A percentile compares a stretch with the other conserved stretches of the same genome.
Conservation (phyloP, 768 basidiomycete genomes). For the Macrolepiota fuliginosa region DNA sequence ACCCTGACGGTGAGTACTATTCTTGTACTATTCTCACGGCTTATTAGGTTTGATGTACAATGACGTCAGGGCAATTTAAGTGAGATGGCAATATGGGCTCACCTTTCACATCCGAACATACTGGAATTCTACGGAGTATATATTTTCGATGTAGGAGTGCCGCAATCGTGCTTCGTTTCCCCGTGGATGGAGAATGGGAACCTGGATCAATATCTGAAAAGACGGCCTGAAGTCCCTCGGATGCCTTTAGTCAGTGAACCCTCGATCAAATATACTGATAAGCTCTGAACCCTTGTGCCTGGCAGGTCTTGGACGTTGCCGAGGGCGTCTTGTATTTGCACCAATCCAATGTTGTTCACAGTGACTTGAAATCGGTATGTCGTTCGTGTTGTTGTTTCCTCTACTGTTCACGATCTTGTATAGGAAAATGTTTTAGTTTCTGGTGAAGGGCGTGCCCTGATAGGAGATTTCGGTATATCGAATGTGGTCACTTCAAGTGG, state of each 20-base stretch:
- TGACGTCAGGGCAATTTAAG: neutral
- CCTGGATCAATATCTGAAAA: constrained; percentile 14
- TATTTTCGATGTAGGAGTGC: neutral
- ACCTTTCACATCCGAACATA: constrained; percentile 32
- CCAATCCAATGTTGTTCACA: neutral
- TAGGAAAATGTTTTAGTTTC: neutral
- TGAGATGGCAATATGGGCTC: constrained; percentile 33
- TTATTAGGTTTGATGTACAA: neutral
- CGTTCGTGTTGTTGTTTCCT: neutral
- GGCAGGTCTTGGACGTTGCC: neutral
- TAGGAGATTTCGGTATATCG: neutral
- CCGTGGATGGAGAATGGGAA: constrained; percentile 21
- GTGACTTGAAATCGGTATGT: neutral
- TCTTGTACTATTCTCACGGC: neutral
- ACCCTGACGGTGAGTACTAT: neutral
- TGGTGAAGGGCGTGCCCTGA: neutral
- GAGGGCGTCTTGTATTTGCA: neutral
- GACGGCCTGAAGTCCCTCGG: constrained; percentile 10
- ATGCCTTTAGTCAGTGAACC: constrained; percentile 12
- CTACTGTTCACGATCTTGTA: neutral
- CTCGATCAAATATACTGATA: neutral
- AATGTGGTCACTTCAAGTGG: neutral
- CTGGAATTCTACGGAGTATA: constrained; percentile 33
- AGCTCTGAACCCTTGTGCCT: neutral
- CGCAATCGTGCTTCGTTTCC: constrained; percentile 14